Evolutionary conservation across 1,139 yeast genomes (phyloP), one percentile per base, ranked within the genome.

Genomic region (Geotrichum reessii): DNA sequence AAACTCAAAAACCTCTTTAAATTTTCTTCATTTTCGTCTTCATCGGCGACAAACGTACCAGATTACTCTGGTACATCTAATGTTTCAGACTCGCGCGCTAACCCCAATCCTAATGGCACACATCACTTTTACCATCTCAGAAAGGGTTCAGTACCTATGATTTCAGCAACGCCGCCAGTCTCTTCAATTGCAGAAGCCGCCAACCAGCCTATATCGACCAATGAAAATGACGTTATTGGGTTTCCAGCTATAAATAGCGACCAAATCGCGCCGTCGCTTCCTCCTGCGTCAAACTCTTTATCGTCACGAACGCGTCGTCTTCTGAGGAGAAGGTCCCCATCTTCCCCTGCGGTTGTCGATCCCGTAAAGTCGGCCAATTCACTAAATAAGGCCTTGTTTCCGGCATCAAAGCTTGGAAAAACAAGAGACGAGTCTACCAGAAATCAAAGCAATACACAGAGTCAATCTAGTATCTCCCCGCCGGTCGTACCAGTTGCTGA

Each of bases 331-430:
- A 69, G 79, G 25, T 76, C 79, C 1, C 78, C 79, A 0, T 75
- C 78, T 5, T 65, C 68, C 47, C 70, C 71, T 25, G 65, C 65
- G 12, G 65, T 63, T n/a, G 63, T 63, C 3, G 54, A 82, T 56
- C 86, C 93, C 46, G 93, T 93, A 71, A 92, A 91, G 70, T 55
- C 63, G 25, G 59, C 65, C 50, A 64, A 64, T 53, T 57, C 62
- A 14, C 69, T 4, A 12, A 12, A 37, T 19, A 37, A 37, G 17
- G 42, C 42, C 7, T 37, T 14, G 42, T 37, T 37, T 37, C 17
- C 42, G 17, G 17, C 17, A 37, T 19, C 42, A 14, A 37, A 37
- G 42, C 17, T 37, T 6, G 42, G 7, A 6, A 37, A 14, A 3
- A 5, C 42, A 37, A 37, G n/a, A 6, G 42, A 37, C 17, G 42